Base-by-base conservation (phyloP, 2,329 filamentous ascomycete genomes). In the Pyrenophora tritici-repentis region DNA sequence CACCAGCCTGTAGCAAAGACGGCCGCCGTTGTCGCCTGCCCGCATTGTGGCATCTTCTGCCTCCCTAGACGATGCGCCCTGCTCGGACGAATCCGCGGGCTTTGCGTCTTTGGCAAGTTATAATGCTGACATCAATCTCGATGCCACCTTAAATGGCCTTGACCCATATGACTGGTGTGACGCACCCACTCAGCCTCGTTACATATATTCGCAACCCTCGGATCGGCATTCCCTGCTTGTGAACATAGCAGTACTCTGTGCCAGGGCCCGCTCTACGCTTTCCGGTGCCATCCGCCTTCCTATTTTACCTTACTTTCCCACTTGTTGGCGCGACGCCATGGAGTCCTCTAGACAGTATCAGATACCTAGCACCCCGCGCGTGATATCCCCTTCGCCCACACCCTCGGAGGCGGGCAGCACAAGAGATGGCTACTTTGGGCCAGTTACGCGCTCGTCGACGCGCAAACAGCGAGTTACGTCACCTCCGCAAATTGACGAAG, bases 371-470 rank as follows among this genome's bases (percentile, higher is more conserved):
- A 94, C 88, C 49, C 91, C 91, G 66, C 87, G 91, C 68, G 89
- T 97, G 62, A 95, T 94, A 63, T 95, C 91, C 10, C 91, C 92
- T 34, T 94, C 91, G 47, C 91, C 92, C 34, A 72, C 71, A 26
- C 79, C 79, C 63, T 73, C 70, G 17, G 75, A 76, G 51, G 69
- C 69, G 35, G 63, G 60, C 22, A 80, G 80, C 59, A 82, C 57
- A 17, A 74, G 70, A 59, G 76, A 87, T 69, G 81, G 82, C 55
- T 86, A 95, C 74, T 85, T 84, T 59, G 88, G 86, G 8, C 90
- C 90, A 5, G 81, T 86, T 55, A 95, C 91, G 55, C 85, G 91
- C 64, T 93, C 91, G 29, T 86, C 88, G 47, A 82, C 87, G 52
- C 80, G 81, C 65, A 81, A 81, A 86, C 58, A 61, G 39, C 50